Conservation (phyloP, 108 stramenopile species). For the Conticribra weissflogii region DNA sequence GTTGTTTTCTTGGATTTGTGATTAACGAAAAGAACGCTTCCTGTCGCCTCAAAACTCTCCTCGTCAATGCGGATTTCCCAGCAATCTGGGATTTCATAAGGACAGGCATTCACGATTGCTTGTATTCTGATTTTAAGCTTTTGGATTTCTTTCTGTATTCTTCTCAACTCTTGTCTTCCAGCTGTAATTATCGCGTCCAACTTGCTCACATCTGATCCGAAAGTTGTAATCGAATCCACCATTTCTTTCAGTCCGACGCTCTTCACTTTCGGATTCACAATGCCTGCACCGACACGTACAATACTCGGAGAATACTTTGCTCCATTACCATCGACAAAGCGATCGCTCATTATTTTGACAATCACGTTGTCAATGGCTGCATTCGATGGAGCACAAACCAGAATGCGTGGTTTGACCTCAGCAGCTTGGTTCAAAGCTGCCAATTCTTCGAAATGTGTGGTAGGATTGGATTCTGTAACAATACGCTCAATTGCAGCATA, state of each 20-base stretch:
- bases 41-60: slow-evolving; percentile 33
- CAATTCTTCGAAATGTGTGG: slow-evolving; percentile 45
- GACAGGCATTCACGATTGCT: slow-evolving; percentile 48
- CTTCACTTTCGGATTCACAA: slow-evolving; percentile 24
- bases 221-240: slow-evolving; percentile 34
- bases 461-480: slow-evolving; percentile 32
- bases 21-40: slow-evolving; percentile 58
- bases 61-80: slow-evolving; percentile 70
- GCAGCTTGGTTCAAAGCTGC: slow-evolving; percentile 47
- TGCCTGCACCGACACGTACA: slow-evolving; percentile 65
- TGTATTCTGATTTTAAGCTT: slow-evolving; percentile 50
- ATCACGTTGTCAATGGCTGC: slow-evolving; percentile 91
- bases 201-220: slow-evolving; percentile 35
- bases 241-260: slow-evolving; percentile 39
- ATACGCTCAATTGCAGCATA: slow-evolving; percentile 49
- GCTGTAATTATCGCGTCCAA: slow-evolving; percentile 36
- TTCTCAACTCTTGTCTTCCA: slow-evolving; percentile 33
- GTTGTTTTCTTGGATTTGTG: slow-evolving; percentile 56
- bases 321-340: slow-evolving; percentile 73
- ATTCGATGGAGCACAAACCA: slow-evolving; percentile 90
- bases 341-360: slow-evolving; percentile 62
- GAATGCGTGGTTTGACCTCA: slow-evolving; percentile 57
- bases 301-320: slow-evolving; percentile 74
- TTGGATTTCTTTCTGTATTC: slow-evolving; percentile 45
- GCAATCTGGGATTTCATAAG: slow-evolving; percentile 50